These are phyloP conservation scores for Mucor velutinosus DNA, from an alignment of 371 early-diverging fungal species.

Conservation along the genomic window DNA sequence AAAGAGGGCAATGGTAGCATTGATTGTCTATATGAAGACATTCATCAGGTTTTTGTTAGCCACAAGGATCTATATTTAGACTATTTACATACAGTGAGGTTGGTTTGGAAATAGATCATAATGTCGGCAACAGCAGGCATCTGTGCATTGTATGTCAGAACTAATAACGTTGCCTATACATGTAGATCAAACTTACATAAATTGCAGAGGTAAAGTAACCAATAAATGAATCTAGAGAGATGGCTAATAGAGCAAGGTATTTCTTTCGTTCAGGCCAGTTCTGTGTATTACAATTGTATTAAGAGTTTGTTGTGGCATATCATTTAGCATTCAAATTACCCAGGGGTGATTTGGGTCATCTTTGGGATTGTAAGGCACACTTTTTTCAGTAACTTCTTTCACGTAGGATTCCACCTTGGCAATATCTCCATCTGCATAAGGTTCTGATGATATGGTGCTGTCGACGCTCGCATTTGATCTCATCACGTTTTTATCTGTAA, in stretches of 20 bases:
- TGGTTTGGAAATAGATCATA: conserved; percentile 20
- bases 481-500: no score
- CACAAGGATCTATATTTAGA: no score
- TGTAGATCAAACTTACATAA: conserved; percentile 24
- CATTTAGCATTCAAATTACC: conserved; percentile 1
- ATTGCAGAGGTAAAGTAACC: conserved; percentile 39
- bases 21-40: conserved; percentile 4
- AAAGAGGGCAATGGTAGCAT: conserved; percentile 18
- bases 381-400: background rate
- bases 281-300: conserved; percentile 4
- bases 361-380: conserved; percentile 3
- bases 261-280: conserved; percentile 34
- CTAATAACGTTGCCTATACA: background rate
- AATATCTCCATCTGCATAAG: background rate
- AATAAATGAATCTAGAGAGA: conserved; percentile 34
- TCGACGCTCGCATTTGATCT: background rate
- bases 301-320: no score
- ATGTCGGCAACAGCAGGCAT: conserved; percentile 38
- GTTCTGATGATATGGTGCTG: background rate
- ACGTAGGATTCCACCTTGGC: background rate
- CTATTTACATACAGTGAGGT: conserved; percentile 16
- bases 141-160: conserved; percentile 7
- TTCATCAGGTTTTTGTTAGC: no score
- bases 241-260: conserved; percentile 20
- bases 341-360: conserved; percentile 27